phyloP scores from a whole-genome alignment of 1,284 basidiomycete genomes.

The Vanrija sp. region DNA sequence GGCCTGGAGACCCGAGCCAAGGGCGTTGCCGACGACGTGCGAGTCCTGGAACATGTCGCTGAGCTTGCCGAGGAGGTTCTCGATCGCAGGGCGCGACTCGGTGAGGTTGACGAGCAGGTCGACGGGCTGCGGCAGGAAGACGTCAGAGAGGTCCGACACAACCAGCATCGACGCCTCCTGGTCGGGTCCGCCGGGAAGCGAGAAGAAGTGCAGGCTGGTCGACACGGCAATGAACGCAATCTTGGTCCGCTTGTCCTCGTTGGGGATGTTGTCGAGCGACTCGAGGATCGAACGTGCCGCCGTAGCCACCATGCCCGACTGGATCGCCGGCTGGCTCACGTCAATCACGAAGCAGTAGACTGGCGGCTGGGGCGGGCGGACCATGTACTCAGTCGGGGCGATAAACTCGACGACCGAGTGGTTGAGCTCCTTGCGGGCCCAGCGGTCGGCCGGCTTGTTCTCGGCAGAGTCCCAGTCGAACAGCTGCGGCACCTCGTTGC shows the following conservation, averaged over 20 bases:
- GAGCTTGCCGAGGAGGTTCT: slow-evolving; percentile 73
- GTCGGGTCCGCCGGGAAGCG: slow-evolving; percentile 66
- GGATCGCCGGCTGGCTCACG: slow-evolving; percentile 85
- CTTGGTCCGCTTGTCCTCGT: slow-evolving; percentile 89
- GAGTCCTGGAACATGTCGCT: slow-evolving; percentile 97
- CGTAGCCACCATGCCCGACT: slow-evolving; percentile 95
- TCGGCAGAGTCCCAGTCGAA: slow-evolving; percentile 97
- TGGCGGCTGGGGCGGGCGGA: slow-evolving; percentile 90
- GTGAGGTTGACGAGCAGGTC: slow-evolving; percentile 91
- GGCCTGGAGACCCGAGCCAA: slow-evolving; percentile 93
- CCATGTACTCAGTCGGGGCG: slow-evolving; percentile 99
- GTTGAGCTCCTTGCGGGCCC: slow-evolving; percentile 90
- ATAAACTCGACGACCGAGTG: slow-evolving; percentile 92
- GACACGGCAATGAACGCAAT: slow-evolving; percentile 92
- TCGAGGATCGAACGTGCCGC: slow-evolving; percentile 94
- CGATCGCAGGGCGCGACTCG: slow-evolving; percentile 77
- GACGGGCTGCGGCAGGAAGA: slow-evolving; percentile 94
- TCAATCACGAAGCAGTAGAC: slow-evolving; percentile 98
- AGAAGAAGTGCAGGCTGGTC: slow-evolving; percentile 93
- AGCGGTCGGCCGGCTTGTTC: slow-evolving; percentile 93
- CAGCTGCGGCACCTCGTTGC: slow-evolving; percentile 96
- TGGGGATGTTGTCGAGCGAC: slow-evolving; percentile 90
- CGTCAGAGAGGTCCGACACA: slow-evolving; percentile 92
- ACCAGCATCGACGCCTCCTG: slow-evolving; percentile 92
- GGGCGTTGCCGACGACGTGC: slow-evolving; percentile 81